Percentiles rank a stretch among this genome's conserved stretches.
phyloP scores from a whole-genome alignment of 73 alveolate species.

The Paramecium primaurelia region DNA sequence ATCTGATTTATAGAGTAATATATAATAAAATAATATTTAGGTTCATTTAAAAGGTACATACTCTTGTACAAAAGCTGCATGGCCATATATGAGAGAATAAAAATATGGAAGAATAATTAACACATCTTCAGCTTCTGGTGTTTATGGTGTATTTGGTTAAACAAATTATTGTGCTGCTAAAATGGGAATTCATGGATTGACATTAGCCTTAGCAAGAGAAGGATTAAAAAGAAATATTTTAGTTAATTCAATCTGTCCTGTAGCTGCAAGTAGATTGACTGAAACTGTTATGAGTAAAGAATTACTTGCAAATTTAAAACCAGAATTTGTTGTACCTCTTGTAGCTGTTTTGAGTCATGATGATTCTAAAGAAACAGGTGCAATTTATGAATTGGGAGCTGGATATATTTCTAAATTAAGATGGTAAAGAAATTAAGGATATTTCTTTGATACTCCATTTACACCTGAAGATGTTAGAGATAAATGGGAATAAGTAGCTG shows the following conservation, averaged over 20 bases:
- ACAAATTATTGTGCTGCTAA: constrained; percentile 91
- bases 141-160: constrained; percentile 94
- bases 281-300: constrained; percentile 69
- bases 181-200: constrained; percentile 90
- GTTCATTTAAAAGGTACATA: constrained; percentile 80
- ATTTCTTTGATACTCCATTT: constrained; percentile 62
- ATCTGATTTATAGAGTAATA: constrained; percentile 70
- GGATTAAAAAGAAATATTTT: constrained; percentile 86
- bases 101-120: constrained; percentile 72
- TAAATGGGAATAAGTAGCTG: constrained; percentile 45
- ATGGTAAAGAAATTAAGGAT: constrained; percentile 23
- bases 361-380: neutral
- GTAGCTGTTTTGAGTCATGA: constrained; percentile 72
- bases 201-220: constrained; percentile 88
- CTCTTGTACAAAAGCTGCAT: constrained; percentile 80
- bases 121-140: constrained; percentile 86
- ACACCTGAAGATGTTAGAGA: constrained; percentile 81
- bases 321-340: constrained; percentile 81
- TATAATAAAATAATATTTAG: neutral
- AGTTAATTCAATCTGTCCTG: constrained; percentile 91
- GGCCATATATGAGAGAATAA: constrained; percentile 80
- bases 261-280: constrained; percentile 96
- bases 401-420: constrained; percentile 7
- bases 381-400: constrained; percentile 56
- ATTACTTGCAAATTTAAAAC: constrained; percentile 47